These are phyloP conservation scores for Coemansia sp. DNA, from an alignment of 192 early-diverging fungal genomes.

Conservation along the genomic window DNA sequence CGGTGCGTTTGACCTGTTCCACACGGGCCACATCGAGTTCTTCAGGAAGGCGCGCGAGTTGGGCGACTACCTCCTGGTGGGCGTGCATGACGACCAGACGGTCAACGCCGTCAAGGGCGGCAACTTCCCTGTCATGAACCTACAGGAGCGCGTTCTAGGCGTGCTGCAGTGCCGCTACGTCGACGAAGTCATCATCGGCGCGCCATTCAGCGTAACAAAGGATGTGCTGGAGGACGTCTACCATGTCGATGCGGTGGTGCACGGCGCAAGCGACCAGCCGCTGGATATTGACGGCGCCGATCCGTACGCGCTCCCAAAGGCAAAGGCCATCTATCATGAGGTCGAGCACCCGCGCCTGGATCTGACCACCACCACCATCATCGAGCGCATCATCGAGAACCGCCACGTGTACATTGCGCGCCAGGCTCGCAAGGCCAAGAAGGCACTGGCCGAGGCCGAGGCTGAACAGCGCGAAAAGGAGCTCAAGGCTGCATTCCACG, in stretches of 20 bases:
- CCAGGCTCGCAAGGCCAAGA: constrained; percentile 74
- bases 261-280: constrained; percentile 69
- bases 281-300: constrained; percentile 76
- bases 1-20: constrained; percentile 96
- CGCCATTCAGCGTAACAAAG: constrained; percentile 85
- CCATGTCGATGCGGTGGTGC: constrained; percentile 80
- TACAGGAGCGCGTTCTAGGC: constrained; percentile 90
- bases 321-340: constrained; percentile 75
- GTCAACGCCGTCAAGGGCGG: constrained; percentile 86
- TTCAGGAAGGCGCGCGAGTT: constrained; percentile 80
- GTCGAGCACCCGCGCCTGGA: constrained; percentile 76
- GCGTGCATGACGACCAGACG: constrained; percentile 89
- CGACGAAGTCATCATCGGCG: constrained; percentile 93
- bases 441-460: constrained; percentile 68
- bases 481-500: constrained; percentile 29
- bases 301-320: constrained; percentile 85
- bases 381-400: constrained; percentile 87
- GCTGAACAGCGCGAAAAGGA: constrained; percentile 65
- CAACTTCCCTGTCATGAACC: constrained; percentile 94
- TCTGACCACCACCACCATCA: constrained; percentile 85
- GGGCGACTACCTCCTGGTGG: constrained; percentile 92
- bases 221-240: constrained; percentile 86
- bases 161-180: constrained; percentile 93
- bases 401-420: constrained; percentile 78
- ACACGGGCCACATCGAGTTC: constrained; percentile 95